These are phyloP conservation scores for Dendrobium huoshanense DNA, from an alignment of 106 monocot genomes.

Conservation along the genomic window DNA sequence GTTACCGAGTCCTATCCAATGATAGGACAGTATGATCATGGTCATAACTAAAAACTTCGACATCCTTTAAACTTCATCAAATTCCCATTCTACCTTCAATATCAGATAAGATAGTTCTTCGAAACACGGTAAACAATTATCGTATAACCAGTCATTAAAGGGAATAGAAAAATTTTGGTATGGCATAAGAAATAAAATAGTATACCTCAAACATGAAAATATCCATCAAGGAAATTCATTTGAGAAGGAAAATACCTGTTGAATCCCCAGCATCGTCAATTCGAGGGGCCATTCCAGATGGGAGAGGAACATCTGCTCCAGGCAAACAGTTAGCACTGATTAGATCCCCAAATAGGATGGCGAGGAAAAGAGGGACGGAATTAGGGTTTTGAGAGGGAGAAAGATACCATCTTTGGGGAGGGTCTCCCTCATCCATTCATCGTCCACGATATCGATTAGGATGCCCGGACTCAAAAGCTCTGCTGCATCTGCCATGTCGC, in stretches of 20 bases:
- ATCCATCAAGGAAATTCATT: neutral
- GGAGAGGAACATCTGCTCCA: conserved; percentile 23
- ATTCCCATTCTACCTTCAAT: neutral
- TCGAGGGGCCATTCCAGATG: conserved; percentile 13
- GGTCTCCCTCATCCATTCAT: conserved; percentile 36
- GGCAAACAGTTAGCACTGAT: neutral
- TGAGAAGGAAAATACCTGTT: conserved; percentile 3
- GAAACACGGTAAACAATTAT: neutral
- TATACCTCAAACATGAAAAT: neutral
- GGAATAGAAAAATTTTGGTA: neutral
- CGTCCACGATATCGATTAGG: conserved; percentile 32
- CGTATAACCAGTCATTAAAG: neutral
- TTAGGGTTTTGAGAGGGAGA: neutral
- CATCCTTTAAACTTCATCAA: neutral
- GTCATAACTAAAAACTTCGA: no score
- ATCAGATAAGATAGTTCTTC: neutral
- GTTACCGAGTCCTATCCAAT: no score
- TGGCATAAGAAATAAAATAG: neutral
- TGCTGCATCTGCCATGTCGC: conserved; percentile 11
- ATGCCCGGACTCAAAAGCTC: conserved; percentile 34
- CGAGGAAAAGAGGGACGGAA: neutral
- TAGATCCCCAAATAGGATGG: neutral
- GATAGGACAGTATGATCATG: no score
- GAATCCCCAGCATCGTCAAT: conserved; percentile 25
- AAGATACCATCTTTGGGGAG: conserved; percentile 30